Conservation (phyloP, 2,329 filamentous ascomycete species). For the Ilyonectria robusta region DNA sequence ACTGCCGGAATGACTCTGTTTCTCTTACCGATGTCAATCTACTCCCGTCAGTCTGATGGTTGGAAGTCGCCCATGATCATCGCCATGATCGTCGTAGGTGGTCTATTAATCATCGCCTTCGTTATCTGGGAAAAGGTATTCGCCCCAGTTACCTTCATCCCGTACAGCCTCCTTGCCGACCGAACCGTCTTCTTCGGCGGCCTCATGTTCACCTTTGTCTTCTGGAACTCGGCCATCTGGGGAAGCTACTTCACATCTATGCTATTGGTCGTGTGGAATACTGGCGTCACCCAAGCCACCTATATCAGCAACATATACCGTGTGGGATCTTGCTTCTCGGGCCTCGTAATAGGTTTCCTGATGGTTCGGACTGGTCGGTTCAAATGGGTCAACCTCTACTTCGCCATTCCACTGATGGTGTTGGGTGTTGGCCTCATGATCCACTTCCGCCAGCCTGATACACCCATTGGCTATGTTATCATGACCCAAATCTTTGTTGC, state of each 20-base stretch:
- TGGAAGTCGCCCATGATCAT: conserved; percentile 68
- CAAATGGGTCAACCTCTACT: conserved; percentile 65
- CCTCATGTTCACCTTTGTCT: conserved; percentile 55
- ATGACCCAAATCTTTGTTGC: conserved; percentile 75
- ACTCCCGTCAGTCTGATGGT: conserved; percentile 57
- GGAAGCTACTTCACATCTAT: conserved; percentile 58
- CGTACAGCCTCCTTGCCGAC: conserved; percentile 51
- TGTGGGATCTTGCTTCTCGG: conserved; percentile 54
- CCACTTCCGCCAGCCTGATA: conserved; percentile 67
- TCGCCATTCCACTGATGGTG: conserved; percentile 68
- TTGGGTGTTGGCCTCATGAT: conserved; percentile 72
- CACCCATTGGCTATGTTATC: conserved; percentile 67
- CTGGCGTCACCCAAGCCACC: conserved; percentile 52
- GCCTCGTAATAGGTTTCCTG: conserved; percentile 46
- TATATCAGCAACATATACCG: conserved; percentile 59
- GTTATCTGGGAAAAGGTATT: conserved; percentile 70
- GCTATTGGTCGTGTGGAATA: conserved; percentile 57
- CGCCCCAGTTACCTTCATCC: conserved; percentile 70
- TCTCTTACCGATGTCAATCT: conserved; percentile 76
- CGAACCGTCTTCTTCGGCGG: conserved; percentile 56
- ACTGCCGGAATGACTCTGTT: conserved; percentile 70
- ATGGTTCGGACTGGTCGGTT: conserved; percentile 64
- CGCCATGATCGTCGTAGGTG: conserved; percentile 69
- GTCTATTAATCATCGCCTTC: conserved; percentile 68
- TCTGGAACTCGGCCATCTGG: conserved; percentile 56